A percentile compares a stretch with the other conserved stretches of the same genome.
phyloP scores from a whole-genome alignment of 306 rosid genomes.

The Fragaria nilgerrensis region DNA sequence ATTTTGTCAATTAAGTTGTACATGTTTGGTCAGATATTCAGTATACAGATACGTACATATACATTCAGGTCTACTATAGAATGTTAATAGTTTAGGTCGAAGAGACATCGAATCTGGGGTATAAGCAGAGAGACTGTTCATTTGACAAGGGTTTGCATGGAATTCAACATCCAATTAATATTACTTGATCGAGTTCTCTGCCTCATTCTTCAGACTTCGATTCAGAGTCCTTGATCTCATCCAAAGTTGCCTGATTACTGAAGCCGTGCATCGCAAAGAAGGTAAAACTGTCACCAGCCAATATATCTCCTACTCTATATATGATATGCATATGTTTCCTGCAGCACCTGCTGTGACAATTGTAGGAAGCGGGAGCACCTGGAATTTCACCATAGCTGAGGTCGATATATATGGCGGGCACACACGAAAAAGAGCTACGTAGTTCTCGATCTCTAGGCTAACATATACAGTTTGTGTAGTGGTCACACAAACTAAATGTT shows the following conservation, averaged over 20 bases:
- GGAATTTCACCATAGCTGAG: not conserved
- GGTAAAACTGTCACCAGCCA: not conserved
- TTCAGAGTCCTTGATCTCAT: not conserved
- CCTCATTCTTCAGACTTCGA: not conserved
- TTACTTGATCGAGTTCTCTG: not conserved
- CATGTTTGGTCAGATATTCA: not conserved
- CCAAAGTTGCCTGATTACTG: not conserved
- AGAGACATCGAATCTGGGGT: constrained; percentile 11
- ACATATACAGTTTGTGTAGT: not conserved
- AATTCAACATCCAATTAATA: constrained; percentile 22
- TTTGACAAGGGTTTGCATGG: constrained; percentile 35
- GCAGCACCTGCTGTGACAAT: not conserved
- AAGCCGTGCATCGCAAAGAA: not conserved
- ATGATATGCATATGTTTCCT: not conserved
- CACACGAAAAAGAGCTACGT: not conserved
- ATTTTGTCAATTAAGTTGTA: not conserved
- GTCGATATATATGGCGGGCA: not conserved
- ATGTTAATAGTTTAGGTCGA: constrained; percentile 24
- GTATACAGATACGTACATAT: not conserved
- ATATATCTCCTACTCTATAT: not conserved
- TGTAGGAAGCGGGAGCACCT: not conserved
- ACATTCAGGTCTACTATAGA: not conserved
- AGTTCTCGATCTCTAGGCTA: no score
- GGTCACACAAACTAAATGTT: not conserved
- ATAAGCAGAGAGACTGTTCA: constrained; percentile 29